A percentile compares a stretch with the other conserved stretches of the same genome.
These are phyloP conservation scores for Aspergillus sp. DNA, from an alignment of 2,329 filamentous ascomycete species.

Conservation along the genomic window DNA sequence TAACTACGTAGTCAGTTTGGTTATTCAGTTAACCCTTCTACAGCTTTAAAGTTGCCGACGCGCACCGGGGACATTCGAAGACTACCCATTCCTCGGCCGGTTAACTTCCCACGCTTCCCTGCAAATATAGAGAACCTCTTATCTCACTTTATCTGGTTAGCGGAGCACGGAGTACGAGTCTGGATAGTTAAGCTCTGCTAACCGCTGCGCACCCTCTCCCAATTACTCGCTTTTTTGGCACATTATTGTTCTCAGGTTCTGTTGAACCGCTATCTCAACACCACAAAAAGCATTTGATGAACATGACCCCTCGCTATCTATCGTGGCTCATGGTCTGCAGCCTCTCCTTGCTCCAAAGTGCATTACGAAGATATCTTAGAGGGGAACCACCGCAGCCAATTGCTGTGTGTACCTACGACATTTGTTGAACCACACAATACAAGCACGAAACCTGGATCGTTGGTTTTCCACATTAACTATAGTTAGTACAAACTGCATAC, in stretches of 20 bases:
- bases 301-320: not conserved
- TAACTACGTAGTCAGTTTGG: too few species aligned
- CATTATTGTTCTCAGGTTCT: too few species aligned
- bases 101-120: not conserved
- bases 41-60: not conserved
- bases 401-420: too few species aligned
- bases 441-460: too few species aligned
- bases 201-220: too few species aligned
- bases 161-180: not conserved
- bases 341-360: too few species aligned
- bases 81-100: not conserved
- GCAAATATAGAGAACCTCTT: not conserved
- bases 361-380: too few species aligned
- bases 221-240: not conserved
- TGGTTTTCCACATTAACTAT: too few species aligned
- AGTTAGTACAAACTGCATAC: too few species aligned
- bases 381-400: too few species aligned
- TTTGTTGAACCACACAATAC: too few species aligned
- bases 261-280: not conserved
- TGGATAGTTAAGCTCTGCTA: not conserved
- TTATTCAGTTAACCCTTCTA: not conserved
- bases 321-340: not conserved
- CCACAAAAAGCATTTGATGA: not conserved
- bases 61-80: not conserved
- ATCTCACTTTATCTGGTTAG: not conserved